Conservation (phyloP, 176 grass and related monocot genomes). For the Secale cereale region DNA sequence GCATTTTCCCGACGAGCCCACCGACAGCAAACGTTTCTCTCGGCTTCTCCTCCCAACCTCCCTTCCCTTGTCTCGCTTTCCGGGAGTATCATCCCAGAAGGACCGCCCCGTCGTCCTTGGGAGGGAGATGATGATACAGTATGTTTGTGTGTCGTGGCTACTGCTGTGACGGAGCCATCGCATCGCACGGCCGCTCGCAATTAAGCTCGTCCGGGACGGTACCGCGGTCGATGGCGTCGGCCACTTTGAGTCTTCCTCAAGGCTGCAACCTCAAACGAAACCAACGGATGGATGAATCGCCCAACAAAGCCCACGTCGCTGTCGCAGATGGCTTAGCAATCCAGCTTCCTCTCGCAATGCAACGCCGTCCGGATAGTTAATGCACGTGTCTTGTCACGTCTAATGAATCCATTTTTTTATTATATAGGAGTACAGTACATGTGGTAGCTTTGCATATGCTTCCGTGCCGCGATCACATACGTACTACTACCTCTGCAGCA, state of each 20-base stretch:
- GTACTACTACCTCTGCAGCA: background rate
- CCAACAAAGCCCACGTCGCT: constrained; percentile 27
- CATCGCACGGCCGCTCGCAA: constrained; percentile 30
- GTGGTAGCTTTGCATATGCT: background rate
- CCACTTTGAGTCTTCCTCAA: constrained; percentile 41
- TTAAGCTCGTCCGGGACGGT: constrained; percentile 19
- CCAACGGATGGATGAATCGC: background rate
- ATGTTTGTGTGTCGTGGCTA: background rate
- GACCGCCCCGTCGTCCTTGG: background rate
- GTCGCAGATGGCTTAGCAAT: constrained; percentile 42
- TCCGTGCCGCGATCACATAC: background rate
- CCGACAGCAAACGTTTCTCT: background rate
- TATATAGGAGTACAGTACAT: too few relatives aligned
- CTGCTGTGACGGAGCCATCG: constrained; percentile 43
- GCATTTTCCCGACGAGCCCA: too few relatives aligned
- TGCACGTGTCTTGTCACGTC: constrained; percentile 27
- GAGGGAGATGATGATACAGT: background rate
- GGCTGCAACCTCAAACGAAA: background rate
- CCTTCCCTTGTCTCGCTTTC: background rate
- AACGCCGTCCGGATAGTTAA: constrained; percentile 27
- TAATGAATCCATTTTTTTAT: background rate
- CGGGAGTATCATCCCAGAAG: background rate
- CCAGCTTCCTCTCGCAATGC: constrained; percentile 32
- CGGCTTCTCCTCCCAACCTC: background rate
- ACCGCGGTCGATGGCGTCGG: background rate